Base-by-base conservation (phyloP, 495 filamentous ascomycete genomes). In the Cercophora sp. region DNA sequence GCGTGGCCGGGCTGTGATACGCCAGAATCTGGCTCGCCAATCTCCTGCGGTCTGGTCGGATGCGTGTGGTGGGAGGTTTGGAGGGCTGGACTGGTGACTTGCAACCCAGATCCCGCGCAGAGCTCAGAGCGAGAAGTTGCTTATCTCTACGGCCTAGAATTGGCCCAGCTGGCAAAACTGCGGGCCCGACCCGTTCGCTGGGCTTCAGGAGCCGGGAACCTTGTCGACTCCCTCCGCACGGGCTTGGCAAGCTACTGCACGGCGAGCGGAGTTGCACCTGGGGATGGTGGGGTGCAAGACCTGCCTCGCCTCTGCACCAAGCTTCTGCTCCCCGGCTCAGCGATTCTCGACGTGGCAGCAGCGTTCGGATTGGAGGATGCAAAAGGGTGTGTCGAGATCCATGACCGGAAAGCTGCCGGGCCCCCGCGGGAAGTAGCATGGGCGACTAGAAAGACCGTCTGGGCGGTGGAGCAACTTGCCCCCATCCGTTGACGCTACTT, bases 11-110 rank as follows among this genome's bases (percentile, higher is more conserved):
- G 35, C 18, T 24, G 11, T 43, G 36, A 52, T 52, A 31, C 16
- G 49, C 20, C 49, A 32, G 26, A n/a, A n/a, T n/a, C 24, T 13
- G 16, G 9, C 26, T 52, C 50, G 50, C 39, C 39, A 52, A 52
- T 52, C 50, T 52, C 10, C 16, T 23, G 32, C 19, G 46, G 46
- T 16, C 19, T 11, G 8, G 27, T 35, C 25, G 10, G 0, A 11
- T 23, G 47, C 5, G 20, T n/a, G 18, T n/a, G 11, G 19, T 32
- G n/a, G 22, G 32, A 15, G 23, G 34, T 18, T 22, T 24, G 31
- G 13, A 26, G 35, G 20, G 20, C 41, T 32, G 25, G 13, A 45
- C n/a, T n/a, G n/a, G n/a, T n/a, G n/a, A n/a, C n/a, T n/a, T n/a
- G n/a, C n/a, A n/a, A n/a, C n/a, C n/a, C n/a, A n/a, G n/a, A n/a